Evolutionary conservation across 768 basidiomycete genomes (phyloP).

Genomic region (Sporobolomyces roseus): DNA sequence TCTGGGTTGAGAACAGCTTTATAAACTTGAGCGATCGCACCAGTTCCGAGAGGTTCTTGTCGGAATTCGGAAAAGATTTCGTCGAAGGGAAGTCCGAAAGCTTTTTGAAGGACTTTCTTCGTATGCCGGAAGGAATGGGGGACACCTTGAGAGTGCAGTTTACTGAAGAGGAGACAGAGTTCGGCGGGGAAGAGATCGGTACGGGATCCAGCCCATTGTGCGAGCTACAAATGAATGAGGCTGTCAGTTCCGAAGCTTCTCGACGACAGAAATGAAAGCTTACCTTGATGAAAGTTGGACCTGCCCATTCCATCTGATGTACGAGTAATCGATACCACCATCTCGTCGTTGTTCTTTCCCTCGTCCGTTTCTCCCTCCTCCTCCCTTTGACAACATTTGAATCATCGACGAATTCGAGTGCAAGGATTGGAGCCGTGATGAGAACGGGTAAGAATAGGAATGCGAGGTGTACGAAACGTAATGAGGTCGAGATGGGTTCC

Average conservation of each 20-base stretch:
- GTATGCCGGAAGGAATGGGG: constrained; percentile 79
- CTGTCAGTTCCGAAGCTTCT: constrained; percentile 2
- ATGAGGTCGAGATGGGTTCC: constrained; percentile 79
- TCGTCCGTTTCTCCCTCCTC: constrained; percentile 47
- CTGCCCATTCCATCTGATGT: constrained; percentile 83
- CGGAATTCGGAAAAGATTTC: constrained; percentile 90
- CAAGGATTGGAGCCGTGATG: constrained; percentile 73
- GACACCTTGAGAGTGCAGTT: constrained; percentile 80
- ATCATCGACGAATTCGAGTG: constrained; percentile 53
- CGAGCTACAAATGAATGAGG: constrained; percentile 57
- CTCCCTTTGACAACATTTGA: constrained; percentile 48
- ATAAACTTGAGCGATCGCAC: constrained; percentile 98
- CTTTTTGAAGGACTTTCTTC: constrained; percentile 69
- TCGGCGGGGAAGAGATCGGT: constrained; percentile 84
- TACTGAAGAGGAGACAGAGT: constrained; percentile 77
- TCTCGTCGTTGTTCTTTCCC: constrained; percentile 53
- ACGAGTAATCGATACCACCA: constrained; percentile 97
- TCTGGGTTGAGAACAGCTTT: constrained; percentile 77
- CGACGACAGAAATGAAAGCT: constrained; percentile 35
- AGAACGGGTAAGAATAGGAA: constrained; percentile 83
- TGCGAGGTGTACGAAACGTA: constrained; percentile 77
- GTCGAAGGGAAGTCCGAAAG: constrained; percentile 76
- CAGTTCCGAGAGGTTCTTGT: constrained; percentile 83
- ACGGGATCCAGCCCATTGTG: constrained; percentile 97
- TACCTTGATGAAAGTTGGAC: constrained; percentile 96